A percentile compares a stretch with the other conserved stretches of the same genome.
These are phyloP conservation scores for Grosmannia clavigera DNA, from an alignment of 2,329 filamentous ascomycete species.

Conservation along the genomic window DNA sequence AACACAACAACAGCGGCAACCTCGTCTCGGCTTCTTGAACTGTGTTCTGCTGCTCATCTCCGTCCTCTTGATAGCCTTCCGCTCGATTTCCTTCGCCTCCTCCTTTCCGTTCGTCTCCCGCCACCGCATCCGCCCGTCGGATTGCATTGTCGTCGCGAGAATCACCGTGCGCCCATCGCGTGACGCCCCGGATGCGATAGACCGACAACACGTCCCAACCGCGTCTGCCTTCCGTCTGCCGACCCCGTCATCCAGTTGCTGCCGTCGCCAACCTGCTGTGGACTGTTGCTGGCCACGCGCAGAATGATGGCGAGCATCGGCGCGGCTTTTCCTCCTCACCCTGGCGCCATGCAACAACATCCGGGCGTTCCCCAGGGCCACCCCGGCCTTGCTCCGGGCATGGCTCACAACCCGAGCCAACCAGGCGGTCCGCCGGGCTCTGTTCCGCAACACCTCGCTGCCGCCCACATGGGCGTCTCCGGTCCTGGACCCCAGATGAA, in stretches of 20 bases:
- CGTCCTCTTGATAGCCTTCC: not conserved
- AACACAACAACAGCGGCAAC: not conserved
- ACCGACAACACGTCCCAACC: not conserved
- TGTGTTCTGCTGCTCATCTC: not conserved
- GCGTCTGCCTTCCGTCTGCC: not conserved
- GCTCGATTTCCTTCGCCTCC: not conserved
- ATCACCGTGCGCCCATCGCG: not conserved
- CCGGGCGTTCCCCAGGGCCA: conserved; percentile 55
- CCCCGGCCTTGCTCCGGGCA: conserved; percentile 44
- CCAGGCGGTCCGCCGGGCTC: conserved; percentile 52
- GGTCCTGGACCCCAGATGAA: conserved; percentile 61
- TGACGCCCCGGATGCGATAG: not conserved
- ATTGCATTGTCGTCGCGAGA: not conserved
- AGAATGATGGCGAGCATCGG: conserved; percentile 61
- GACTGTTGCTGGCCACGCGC: conserved; percentile 6
- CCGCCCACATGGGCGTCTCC: conserved; percentile 56
- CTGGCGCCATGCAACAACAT: conserved; percentile 57
- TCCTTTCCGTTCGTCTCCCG: not conserved
- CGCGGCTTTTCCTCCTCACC: conserved; percentile 54
- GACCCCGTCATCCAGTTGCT: not conserved
- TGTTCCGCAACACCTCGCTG: conserved; percentile 53
- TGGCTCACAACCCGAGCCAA: conserved; percentile 57
- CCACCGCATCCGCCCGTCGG: not conserved
- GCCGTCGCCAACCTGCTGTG: not conserved
- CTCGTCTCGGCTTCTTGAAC: not conserved